These are phyloP conservation scores for Penicillium manginii DNA, from an alignment of 495 filamentous ascomycete genomes.

Conservation along the genomic window DNA sequence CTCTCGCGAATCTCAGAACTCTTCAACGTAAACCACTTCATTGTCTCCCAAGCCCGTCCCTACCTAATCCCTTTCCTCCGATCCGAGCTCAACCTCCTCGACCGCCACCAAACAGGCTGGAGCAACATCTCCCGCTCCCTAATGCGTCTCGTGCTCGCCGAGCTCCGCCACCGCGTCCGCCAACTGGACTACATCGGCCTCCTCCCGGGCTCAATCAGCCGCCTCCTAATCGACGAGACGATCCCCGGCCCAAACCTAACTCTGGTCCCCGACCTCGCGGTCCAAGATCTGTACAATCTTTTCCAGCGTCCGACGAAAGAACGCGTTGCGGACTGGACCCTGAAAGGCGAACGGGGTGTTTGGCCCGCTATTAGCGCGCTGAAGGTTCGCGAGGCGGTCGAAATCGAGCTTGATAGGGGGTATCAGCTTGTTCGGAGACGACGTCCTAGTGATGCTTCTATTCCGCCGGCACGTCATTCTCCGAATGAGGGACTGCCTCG, in stretches of 20 bases:
- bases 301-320: slow-evolving; percentile 79
- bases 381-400: slow-evolving; percentile 81
- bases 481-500: slow-evolving; percentile 38
- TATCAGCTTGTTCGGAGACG: slow-evolving; percentile 77
- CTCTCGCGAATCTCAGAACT: slow-evolving; percentile 83
- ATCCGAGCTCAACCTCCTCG: slow-evolving; percentile 77
- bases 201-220: slow-evolving; percentile 68
- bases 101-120: slow-evolving; percentile 61
- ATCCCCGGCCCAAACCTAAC: slow-evolving; percentile 81
- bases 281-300: slow-evolving; percentile 71
- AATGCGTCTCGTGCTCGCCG: slow-evolving; percentile 69
- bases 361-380: slow-evolving; percentile 91
- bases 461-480: slow-evolving; percentile 16
- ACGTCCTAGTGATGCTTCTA: slow-evolving; percentile 43
- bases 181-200: slow-evolving; percentile 80
- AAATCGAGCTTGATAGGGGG: slow-evolving; percentile 81
- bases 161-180: slow-evolving; percentile 78
- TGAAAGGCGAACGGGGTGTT: slow-evolving; percentile 80
- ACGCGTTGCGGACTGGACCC: slow-evolving; percentile 82
- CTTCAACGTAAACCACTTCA: slow-evolving; percentile 98
- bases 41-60: slow-evolving; percentile 93
- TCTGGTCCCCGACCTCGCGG: slow-evolving; percentile 77
- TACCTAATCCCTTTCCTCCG: slow-evolving; percentile 90
- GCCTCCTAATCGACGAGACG: slow-evolving; percentile 85
- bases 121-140: slow-evolving; percentile 64